Evolutionary conservation across 2,329 filamentous ascomycete genomes (phyloP), one percentile per base, ranked within the genome.

Genomic region (Fusarium sp.): DNA sequence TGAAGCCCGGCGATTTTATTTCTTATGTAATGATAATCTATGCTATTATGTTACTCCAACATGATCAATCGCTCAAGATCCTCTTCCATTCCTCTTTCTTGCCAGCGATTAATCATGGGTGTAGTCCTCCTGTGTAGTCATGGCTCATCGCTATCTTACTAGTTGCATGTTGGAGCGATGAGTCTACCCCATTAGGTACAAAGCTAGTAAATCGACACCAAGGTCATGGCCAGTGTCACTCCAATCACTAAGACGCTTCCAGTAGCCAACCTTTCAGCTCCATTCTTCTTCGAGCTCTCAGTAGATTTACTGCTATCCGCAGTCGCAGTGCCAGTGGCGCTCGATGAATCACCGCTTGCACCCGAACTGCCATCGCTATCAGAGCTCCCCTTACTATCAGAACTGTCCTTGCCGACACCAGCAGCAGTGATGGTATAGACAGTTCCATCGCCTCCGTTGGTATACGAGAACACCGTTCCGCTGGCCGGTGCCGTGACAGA

Each of bases 1-100:
- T 7, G 0, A 6, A 39, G 38, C 12, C 38, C 12, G 20, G 12
- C 38, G 13, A 39, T 12, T 11, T 39, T 8, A 39, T 39, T 39
- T 39, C 20, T 0, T 13, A 39, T 39, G 38, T 39, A 39, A 1
- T 7, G 11, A 31, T 39, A 22, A 6, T 39, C 20, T 2, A 39
- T 39, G 20, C 3, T 39, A 14, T 4, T 39, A 31, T 31, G 31
- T 31, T 31, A 31, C 31, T 31, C 31, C 31, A 31, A 31, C 31
- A 22, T 39, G 7, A 39, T 0, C 24, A 6, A 26, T 20, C 0
- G 7, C 17, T 13, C 5, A 26, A 9, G 11, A 20, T 7, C 26
- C 13, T 20, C 15, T 26, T 4, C 12, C 24, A 20, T 26, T 26
- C 20, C 7, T 9, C 17, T 26, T 13, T 7, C 0, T 9, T 17